Percentiles rank a stretch among this genome's conserved stretches.
Evolutionary conservation across 257 asterid genomes (phyloP).

Genomic region (Galeopsis tetrahit): DNA sequence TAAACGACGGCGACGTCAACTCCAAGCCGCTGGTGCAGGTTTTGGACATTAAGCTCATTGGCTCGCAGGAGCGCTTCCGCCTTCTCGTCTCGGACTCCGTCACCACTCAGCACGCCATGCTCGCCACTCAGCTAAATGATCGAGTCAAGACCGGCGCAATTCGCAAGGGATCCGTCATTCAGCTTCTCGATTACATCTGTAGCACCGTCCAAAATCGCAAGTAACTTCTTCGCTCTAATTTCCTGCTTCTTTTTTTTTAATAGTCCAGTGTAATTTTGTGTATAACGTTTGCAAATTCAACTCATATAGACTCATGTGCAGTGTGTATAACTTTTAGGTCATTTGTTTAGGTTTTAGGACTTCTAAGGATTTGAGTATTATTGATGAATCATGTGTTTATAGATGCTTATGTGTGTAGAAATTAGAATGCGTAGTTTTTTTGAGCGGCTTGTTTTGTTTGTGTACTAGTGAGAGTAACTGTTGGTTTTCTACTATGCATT

Average conservation of each 20-base stretch:
- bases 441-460: conserved; percentile 8
- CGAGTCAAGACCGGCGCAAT: conserved; percentile 63
- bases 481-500: conserved; percentile 4
- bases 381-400: conserved; percentile 27
- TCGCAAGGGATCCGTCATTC: conserved; percentile 85
- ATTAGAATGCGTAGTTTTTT: not conserved
- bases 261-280: not conserved
- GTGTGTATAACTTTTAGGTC: not conserved
- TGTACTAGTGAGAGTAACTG: not conserved
- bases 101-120: conserved; percentile 81
- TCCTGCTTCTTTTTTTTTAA: not conserved
- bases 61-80: conserved; percentile 81
- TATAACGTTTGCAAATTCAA: not conserved
- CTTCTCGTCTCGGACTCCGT: conserved; percentile 78
- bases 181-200: conserved; percentile 83
- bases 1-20: conserved; percentile 77
- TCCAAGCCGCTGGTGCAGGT: conserved; percentile 95
- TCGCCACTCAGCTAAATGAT: conserved; percentile 91
- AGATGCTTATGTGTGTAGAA: conserved; percentile 15
- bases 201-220: conserved; percentile 80
- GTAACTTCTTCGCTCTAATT: conserved; percentile 43
- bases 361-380: not conserved
- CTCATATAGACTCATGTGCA: not conserved
- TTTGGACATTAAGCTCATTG: conserved; percentile 75
- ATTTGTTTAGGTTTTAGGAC: not conserved